These are phyloP conservation scores for Aureobasidium leucospermi DNA, from an alignment of 2,329 filamentous ascomycete genomes.

Conservation along the genomic window DNA sequence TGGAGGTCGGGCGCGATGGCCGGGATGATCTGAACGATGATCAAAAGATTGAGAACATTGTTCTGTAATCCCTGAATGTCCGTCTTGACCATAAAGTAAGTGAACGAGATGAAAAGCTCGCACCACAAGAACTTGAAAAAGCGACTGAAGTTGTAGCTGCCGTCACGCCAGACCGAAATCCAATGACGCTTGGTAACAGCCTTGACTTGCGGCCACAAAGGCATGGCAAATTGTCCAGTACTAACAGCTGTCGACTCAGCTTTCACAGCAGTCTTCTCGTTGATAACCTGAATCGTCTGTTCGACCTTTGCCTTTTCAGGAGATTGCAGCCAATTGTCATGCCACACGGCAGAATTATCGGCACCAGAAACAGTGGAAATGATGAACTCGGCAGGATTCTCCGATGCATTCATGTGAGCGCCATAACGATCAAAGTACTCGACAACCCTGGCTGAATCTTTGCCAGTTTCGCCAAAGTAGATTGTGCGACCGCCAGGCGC, in stretches of 20 bases:
- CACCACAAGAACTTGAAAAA: constrained; percentile 44
- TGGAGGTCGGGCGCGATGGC: constrained; percentile 10
- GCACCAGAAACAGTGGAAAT: constrained; percentile 41
- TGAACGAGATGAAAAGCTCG: constrained; percentile 36
- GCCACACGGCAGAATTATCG: constrained; percentile 32
- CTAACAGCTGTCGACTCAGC: not conserved
- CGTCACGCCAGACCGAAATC: constrained; percentile 10
- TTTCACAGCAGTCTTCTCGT: not conserved
- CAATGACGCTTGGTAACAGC: constrained; percentile 5
- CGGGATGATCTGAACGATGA: constrained; percentile 7
- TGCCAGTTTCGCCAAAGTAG: constrained; percentile 41
- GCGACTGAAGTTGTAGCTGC: constrained; percentile 12
- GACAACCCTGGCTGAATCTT: constrained; percentile 33
- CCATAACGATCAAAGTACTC: constrained; percentile 59
- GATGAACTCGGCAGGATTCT: constrained; percentile 77
- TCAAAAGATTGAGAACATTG: constrained; percentile 8
- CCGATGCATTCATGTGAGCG: constrained; percentile 52
- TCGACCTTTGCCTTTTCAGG: constrained; percentile 38
- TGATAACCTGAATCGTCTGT: constrained; percentile 17
- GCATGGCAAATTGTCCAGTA: constrained; percentile 6
- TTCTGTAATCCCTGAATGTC: constrained; percentile 27
- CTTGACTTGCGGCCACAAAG: constrained; percentile 8
- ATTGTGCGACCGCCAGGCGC: constrained; percentile 37
- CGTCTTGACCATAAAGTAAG: constrained; percentile 32
- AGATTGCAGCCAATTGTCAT: constrained; percentile 38